Conservation (phyloP, 768 basidiomycete species). For the Termitomyces sp. region DNA sequence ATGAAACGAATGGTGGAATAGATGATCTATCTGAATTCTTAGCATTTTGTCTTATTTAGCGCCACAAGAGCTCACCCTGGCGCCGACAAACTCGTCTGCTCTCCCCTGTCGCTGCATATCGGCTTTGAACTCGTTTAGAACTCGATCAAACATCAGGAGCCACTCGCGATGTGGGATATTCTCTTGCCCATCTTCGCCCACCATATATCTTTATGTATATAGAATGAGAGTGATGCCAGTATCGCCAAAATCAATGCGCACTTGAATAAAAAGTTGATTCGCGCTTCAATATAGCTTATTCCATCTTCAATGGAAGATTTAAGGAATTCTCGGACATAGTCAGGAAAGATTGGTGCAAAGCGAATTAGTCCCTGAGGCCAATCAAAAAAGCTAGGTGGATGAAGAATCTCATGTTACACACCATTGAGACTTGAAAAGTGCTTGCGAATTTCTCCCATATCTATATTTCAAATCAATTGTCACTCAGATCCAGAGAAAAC, state of each 20-base stretch:
- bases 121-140: slow-evolving; percentile 46
- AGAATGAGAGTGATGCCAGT: slow-evolving; percentile 1
- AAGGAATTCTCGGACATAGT: slow-evolving; percentile 62
- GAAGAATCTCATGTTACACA: slow-evolving; percentile 20
- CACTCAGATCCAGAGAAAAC: not conserved
- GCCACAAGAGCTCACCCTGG: slow-evolving; percentile 36
- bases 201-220: slow-evolving; percentile 45
- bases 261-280: slow-evolving; percentile 60
- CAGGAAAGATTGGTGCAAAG: slow-evolving; percentile 51
- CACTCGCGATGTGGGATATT: slow-evolving; percentile 56
- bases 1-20: slow-evolving; percentile 59
- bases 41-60: not conserved
- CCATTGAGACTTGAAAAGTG: slow-evolving; percentile 44
- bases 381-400: not conserved
- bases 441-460: slow-evolving; percentile 72
- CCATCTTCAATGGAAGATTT: slow-evolving; percentile 61
- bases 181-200: slow-evolving; percentile 48
- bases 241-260: slow-evolving; percentile 20
- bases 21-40: slow-evolving; percentile 47
- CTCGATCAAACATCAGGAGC: slow-evolving; percentile 45
- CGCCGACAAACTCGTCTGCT: slow-evolving; percentile 59
- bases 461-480: slow-evolving; percentile 25
- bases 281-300: slow-evolving; percentile 63
- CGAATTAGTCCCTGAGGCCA: slow-evolving; percentile 32
- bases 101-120: slow-evolving; percentile 47